Percentiles rank a stretch among this genome's conserved stretches.
These are phyloP conservation scores for Coemansia sp. DNA, from an alignment of 192 early-diverging fungal species.

Conservation along the genomic window DNA sequence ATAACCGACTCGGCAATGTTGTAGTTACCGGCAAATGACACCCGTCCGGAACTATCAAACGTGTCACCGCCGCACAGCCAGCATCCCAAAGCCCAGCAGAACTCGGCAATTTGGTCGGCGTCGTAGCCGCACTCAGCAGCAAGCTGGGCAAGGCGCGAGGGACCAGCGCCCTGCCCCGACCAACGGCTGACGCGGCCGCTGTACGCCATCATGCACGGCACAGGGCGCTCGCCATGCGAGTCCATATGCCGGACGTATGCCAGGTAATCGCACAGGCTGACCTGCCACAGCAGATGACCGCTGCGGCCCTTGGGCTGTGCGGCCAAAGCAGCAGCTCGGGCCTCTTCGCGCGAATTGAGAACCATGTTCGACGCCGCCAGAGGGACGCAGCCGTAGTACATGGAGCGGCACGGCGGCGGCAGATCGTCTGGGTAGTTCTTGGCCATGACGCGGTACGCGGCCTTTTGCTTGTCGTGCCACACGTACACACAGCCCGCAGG, in stretches of 20 bases:
- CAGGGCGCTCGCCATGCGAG: conserved; percentile 21
- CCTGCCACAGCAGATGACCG: conserved; percentile 18
- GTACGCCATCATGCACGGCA: conserved; percentile 40
- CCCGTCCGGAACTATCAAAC: too few relatives aligned
- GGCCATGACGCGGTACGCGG: conserved; percentile 40
- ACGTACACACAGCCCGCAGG: conserved; percentile 29
- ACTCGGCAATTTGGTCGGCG: background rate
- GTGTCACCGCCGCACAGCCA: conserved; percentile 33
- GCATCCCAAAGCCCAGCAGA: conserved; percentile 42
- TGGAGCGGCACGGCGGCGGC: conserved; percentile 31
- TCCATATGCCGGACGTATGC: conserved; percentile 17
- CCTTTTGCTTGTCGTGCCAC: conserved; percentile 48
- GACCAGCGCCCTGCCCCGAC: conserved; percentile 1
- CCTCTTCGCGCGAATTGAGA: conserved; percentile 28
- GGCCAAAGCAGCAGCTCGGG: conserved; percentile 10
- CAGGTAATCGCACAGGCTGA: conserved; percentile 37
- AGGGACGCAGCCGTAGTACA: conserved; percentile 40
- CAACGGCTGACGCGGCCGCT: conserved; percentile 12
- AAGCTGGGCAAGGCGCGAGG: background rate
- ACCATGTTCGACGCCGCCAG: conserved; percentile 16
- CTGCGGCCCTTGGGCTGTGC: background rate
- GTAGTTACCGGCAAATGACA: too few relatives aligned
- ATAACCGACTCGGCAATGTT: conserved; percentile 18
- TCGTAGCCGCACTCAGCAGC: background rate
- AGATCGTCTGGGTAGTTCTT: conserved; percentile 25